Base-by-base conservation (phyloP, 2,329 filamentous ascomycete genomes). In the Diplodia scrobiculata region DNA sequence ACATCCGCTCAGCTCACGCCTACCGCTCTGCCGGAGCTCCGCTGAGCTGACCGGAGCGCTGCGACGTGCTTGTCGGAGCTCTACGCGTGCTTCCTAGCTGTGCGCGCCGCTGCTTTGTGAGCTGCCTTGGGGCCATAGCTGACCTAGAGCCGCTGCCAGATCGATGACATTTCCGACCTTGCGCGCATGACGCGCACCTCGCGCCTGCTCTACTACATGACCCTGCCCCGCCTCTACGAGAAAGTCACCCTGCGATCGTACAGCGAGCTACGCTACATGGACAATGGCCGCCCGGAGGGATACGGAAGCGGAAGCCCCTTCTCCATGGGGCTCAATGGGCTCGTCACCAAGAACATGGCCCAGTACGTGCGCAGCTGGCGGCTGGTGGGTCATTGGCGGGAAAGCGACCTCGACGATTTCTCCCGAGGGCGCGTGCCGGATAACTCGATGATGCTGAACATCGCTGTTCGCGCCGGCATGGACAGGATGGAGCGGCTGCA, bases 271-370 rank as follows among this genome's bases (percentile, higher is more conserved):
- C 83, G 85, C 59, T 87, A 86, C 72, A 78, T 82, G 68, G 65
- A 66, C 25, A 79, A 84, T 70, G 84, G 86, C 60, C 72, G 81
- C 50, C 84, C 85, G 0, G 84, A 87, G 72, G 86, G 86, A 11
- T 85, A 84, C 73, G 86, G 86, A n/a, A 82, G 82, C 64, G 85
- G 84, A 1, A 87, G 84, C 68, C 86, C 86, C 0, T 88, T 89
- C 73, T 81, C 84, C 60, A 86, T 87, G 83, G 86, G 84, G 0
- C 77, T 89, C 58, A 87, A 86, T 71, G 85, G 84, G 0, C 76
- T 88, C n/a, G 83, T 87, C 45, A 86, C 84, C 36, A 80, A 84
- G 66, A 82, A 80, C 34, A 81, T 84, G 68, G 81, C 81, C 45
- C 73, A 78, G 17, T 79, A 87, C 54, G 83, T 88, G 21, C 79